Conservation (phyloP, 331 rosid species). For the Malus hybrid region DNA sequence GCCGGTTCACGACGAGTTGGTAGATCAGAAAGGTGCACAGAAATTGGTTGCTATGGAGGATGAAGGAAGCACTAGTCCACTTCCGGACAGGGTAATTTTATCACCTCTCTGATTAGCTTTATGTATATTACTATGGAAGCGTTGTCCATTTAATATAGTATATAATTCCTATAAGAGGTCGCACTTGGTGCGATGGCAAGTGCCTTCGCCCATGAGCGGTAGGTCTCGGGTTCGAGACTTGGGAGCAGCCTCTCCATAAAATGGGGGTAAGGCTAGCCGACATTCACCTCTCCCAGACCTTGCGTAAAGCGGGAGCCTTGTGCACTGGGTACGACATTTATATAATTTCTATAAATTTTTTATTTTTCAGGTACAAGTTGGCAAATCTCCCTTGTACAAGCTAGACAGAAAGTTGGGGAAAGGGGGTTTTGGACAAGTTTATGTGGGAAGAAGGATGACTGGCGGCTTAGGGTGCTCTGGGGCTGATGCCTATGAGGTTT, state of each 20-base stretch:
- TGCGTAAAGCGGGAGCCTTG: too few relatives aligned
- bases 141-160: neutral
- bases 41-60: conserved; percentile 24
- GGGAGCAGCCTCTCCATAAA: too few relatives aligned
- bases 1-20: conserved; percentile 23
- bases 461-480: conserved; percentile 18
- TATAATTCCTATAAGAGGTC: neutral
- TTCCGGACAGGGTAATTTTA: conserved; percentile 25
- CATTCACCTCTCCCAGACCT: too few relatives aligned
- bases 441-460: conserved; percentile 27
- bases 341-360: too few relatives aligned
- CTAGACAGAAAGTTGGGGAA: conserved; percentile 30
- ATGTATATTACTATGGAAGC: neutral
- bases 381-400: conserved; percentile 26
- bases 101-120: neutral
- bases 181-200: too few relatives aligned
- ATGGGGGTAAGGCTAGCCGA: too few relatives aligned
- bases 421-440: conserved; percentile 35
- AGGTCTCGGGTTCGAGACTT: too few relatives aligned
- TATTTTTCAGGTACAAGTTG: conserved; percentile 22
- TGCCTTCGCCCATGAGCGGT: too few relatives aligned
- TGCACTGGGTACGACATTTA: too few relatives aligned
- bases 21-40: conserved; percentile 23
- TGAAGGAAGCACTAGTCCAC: conserved; percentile 28
- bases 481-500: conserved; percentile 28